Base-by-base conservation (phyloP, 768 basidiomycete species). In the Tephrocybe sp. region DNA sequence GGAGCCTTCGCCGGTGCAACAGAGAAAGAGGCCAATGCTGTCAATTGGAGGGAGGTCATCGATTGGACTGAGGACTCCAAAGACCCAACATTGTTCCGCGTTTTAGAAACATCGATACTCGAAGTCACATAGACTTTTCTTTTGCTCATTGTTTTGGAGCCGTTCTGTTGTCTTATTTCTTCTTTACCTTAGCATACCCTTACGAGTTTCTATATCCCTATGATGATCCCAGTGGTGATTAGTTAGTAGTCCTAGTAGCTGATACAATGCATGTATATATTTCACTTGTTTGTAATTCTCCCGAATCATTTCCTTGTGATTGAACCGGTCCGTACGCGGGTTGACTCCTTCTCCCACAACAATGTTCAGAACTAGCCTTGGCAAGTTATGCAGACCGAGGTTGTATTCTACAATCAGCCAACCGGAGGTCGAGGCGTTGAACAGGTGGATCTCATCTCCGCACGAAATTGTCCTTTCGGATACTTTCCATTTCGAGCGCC, bases 51-150 rank as follows among this genome's bases (percentile, higher is more conserved):
- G 49, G 87, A 87, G 60, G 69, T 83, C 32, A 80, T 92, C 37
- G 86, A 84, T 19, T 92, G 88, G 86, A 82, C 83, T 8, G 91
- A 92, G 66, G 78, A 84, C 60, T 84, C 84, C 47, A 90, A 89
- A 64, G 89, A 92, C 53, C 60, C 81, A 16, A 70, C 77, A 13
- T 70, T 84, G 64, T 92, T 92, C 71, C 81, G 90, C 22, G 80
- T 93, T 40, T 67, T 92, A 60, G 90, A 93, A 69, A 84, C 82
- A 12, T 86, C 88, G 3, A 75, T 92, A 31, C 73, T 92, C 59
- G 90, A 93, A 71, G 76, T 89, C 45, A 69, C 72, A 43, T 87
- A 63, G 54, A 52, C 35, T 13, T 19, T 16, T n/a, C 15, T 30
- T 40, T 15, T 44, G 12, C 22, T 36, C 13, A 44, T 37, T 25